A percentile compares a stretch with the other conserved stretches of the same genome.
Conservation (phyloP, 177 flowering plant genomes). For the Tripterygium wilfordii region DNA sequence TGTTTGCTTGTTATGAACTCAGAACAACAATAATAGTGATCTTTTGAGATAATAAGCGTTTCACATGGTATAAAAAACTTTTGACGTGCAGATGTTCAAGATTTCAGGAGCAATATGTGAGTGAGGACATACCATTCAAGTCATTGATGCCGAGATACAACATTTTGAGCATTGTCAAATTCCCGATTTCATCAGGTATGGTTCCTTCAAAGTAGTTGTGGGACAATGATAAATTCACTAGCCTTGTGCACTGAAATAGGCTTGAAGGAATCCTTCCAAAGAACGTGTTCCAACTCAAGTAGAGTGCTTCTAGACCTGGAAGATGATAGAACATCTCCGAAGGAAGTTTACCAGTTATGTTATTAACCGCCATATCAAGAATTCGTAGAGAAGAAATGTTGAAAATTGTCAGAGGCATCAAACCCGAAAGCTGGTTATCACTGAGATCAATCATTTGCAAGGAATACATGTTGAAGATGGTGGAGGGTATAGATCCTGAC, state of each 20-base stretch:
- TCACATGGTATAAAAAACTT: too few relatives aligned
- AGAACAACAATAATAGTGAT: too few relatives aligned
- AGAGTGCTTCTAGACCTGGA: slow-evolving; percentile 9
- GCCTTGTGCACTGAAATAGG: slow-evolving; percentile 5
- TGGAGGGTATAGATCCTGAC: slow-evolving; percentile 10
- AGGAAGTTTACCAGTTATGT: slow-evolving; percentile 18
- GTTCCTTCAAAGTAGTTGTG: slow-evolving; percentile 1
- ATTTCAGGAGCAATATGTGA: too few relatives aligned
- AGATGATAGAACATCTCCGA: slow-evolving; percentile 4
- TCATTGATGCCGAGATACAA: background rate
- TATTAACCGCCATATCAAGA: background rate
- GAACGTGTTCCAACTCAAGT: slow-evolving; percentile 10
- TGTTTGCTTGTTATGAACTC: too few relatives aligned
- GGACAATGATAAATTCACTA: background rate
- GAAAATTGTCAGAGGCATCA: background rate
- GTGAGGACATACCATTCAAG: background rate
- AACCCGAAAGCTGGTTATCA: slow-evolving; percentile 1
- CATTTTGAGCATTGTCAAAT: background rate
- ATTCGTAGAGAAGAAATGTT: background rate
- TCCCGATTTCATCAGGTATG: slow-evolving; percentile 13
- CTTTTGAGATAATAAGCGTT: too few relatives aligned
- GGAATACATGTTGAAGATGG: slow-evolving; percentile 17
- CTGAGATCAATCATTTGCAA: slow-evolving; percentile 6
- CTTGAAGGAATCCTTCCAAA: slow-evolving; percentile 15
- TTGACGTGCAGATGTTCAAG: too few relatives aligned